Evolutionary conservation across 2,329 filamentous ascomycete species (phyloP), one percentile per base, ranked within the genome.

Genomic region (Chrysosporium queenslandicum): DNA sequence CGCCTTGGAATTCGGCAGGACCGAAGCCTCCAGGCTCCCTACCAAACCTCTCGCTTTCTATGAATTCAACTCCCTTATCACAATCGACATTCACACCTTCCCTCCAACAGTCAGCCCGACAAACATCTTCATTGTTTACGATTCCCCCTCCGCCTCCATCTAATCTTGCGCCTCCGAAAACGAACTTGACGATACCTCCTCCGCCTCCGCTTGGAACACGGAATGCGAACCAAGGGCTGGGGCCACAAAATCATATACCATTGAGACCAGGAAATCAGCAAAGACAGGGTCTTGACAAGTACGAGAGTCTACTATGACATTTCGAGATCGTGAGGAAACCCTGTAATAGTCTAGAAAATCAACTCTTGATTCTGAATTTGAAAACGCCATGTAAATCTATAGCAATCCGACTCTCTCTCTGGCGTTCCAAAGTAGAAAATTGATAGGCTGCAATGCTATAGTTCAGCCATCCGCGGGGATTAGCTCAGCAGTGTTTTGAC

Each of bases 231-330:
- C 43, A 41, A 46, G 27, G 23, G 23, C 40, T 12, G 16, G 4
- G 29, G 4, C 30, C 18, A 30, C 40, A 50, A 16, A 46, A 46
- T 27, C 4, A 25, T 9, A 8, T 37, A 12, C 18, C 39, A 46
- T 29, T 21, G 16, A 30, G 40, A n/a, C 45, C 32, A 21, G n/a
- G 39, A 30, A 47, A 20, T 41, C 54, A 48, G 30, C 67, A 60
- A 55, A 69, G 64, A 56, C 63, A 64, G 52, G 77, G 76, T 1
- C 60, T 80, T 53, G 77, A 79, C 63, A 77, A 75, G 55, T 80
- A 75, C 61, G 75, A 79, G 58, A 80, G 77, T 63, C 68, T 80
- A 56, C 60, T 80, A 54, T 80, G 58, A 43, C 3, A 11, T 40
- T 40, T 2, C 3, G 8, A 40, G 11, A 4, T 11, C 9, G 6